A percentile compares a stretch with the other conserved stretches of the same genome.
These are phyloP conservation scores for Annona squamosa DNA, from an alignment of 164 flowering plant genomes.

Conservation along the genomic window DNA sequence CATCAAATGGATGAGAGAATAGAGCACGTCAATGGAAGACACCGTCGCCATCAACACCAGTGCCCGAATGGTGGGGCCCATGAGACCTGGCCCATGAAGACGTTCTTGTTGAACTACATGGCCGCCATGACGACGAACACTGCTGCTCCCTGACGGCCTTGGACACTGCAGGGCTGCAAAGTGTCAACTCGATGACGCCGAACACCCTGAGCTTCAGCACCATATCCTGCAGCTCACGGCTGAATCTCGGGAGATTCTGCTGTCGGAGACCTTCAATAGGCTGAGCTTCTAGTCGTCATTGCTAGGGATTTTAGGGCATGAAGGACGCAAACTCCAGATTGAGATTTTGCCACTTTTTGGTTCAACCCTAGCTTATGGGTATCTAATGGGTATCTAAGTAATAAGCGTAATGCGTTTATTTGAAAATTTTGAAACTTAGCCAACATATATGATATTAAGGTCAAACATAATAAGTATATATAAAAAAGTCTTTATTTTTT, in stretches of 20 bases:
- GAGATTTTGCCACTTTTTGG: no score
- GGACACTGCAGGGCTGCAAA: constrained; percentile 32
- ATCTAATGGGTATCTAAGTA: no score
- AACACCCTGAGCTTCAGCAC: constrained; percentile 54
- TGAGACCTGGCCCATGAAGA: constrained; percentile 76
- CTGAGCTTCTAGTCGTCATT: constrained; percentile 27
- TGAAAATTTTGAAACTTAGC: no score
- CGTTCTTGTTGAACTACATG: constrained; percentile 83
- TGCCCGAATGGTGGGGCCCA: constrained; percentile 47
- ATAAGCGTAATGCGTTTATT: no score
- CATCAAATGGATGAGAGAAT: constrained; percentile 52
- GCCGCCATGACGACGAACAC: constrained; percentile 45
- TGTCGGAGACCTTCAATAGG: constrained; percentile 36
- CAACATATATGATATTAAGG: no score
- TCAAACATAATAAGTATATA: no score
- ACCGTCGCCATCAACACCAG: constrained; percentile 39
- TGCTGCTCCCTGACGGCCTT: constrained; percentile 38
- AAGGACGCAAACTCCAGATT: no score
- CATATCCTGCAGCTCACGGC: constrained; percentile 55
- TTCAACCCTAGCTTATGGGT: no score
- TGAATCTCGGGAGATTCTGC: constrained; percentile 52
- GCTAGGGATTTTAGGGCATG: no score
- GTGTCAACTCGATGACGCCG: constrained; percentile 34
- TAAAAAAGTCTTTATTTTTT: no score
- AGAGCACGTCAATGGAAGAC: constrained; percentile 44